Evolutionary conservation across 2,329 filamentous ascomycete species (phyloP).

Genomic region (Monilinia fructigena): DNA sequence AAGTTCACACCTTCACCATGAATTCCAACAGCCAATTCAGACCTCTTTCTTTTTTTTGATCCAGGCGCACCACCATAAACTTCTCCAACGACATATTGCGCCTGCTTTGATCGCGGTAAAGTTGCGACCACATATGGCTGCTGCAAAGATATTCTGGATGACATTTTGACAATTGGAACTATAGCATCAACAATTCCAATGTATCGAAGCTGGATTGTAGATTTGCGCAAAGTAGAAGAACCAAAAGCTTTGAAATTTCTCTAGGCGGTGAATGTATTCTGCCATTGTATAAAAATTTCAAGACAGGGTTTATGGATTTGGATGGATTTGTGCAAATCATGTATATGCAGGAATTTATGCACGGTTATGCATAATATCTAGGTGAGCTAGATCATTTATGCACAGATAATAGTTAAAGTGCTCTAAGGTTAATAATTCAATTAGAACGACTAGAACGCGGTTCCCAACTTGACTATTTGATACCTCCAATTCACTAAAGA

Average conservation of each 20-base stretch:
- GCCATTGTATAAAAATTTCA: background rate
- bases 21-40: slow-evolving; percentile 62
- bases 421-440: background rate
- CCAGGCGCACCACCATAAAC: slow-evolving; percentile 59
- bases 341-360: no score
- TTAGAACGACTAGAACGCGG: slow-evolving; percentile 12
- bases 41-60: slow-evolving; percentile 60
- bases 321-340: background rate
- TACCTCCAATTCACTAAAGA: slow-evolving; percentile 3
- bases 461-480: slow-evolving; percentile 9
- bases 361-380: background rate
- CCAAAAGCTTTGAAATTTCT: slow-evolving; percentile 23
- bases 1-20: slow-evolving; percentile 65
- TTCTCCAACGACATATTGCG: slow-evolving; percentile 57
- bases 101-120: slow-evolving; percentile 58
- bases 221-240: slow-evolving; percentile 13
- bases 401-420: slow-evolving; percentile 17
- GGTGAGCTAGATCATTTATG: background rate
- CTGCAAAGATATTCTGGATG: slow-evolving; percentile 57
- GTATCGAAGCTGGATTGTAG: background rate
- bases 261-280: slow-evolving; percentile 25
- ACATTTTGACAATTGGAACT: slow-evolving; percentile 32
- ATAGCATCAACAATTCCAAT: slow-evolving; percentile 11
- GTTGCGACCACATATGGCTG: slow-evolving; percentile 62
- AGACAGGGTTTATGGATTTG: background rate